Conservation (phyloP, 2,329 filamentous ascomycete genomes). For the Aureobasidium uvarum region DNA sequence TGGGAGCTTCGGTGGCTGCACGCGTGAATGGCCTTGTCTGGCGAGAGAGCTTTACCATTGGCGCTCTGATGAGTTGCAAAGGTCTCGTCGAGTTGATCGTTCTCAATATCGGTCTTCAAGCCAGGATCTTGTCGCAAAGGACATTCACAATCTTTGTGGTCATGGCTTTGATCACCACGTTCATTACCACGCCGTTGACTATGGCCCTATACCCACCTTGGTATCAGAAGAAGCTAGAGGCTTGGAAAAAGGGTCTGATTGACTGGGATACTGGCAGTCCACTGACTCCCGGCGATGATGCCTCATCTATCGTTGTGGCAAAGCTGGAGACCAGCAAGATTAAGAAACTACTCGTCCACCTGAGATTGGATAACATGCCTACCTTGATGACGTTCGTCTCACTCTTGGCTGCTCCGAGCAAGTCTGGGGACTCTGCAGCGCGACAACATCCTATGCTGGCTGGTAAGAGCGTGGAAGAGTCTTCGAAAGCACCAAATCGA, state of each 20-base stretch:
- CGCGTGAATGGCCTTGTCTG: constrained; percentile 74
- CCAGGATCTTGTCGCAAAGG: constrained; percentile 71
- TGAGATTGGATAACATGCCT: constrained; percentile 80
- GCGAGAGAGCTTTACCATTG: constrained; percentile 86
- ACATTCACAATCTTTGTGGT: constrained; percentile 95
- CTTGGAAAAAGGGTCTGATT: constrained; percentile 81
- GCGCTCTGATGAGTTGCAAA: constrained; percentile 93
- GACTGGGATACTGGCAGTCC: constrained; percentile 71
- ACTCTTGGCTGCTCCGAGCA: constrained; percentile 60
- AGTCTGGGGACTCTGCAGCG: constrained; percentile 42
- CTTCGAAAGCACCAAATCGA: constrained; percentile 37
- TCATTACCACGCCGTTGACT: constrained; percentile 76
- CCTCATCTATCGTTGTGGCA: constrained; percentile 41
- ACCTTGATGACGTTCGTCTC: constrained; percentile 79
- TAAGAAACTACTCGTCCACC: constrained; percentile 70
- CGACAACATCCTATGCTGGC: constrained; percentile 42
- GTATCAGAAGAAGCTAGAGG: constrained; percentile 70
- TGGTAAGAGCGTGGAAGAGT: constrained; percentile 26
- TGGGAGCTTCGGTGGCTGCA: constrained; percentile 77
- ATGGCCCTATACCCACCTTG: constrained; percentile 70
- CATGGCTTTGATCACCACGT: constrained; percentile 86
- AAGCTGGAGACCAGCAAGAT: constrained; percentile 56
- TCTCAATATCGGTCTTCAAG: constrained; percentile 79
- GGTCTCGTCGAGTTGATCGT: constrained; percentile 93
- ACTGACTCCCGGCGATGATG: constrained; percentile 36